A percentile compares a stretch with the other conserved stretches of the same genome.
phyloP scores from a whole-genome alignment of 345 rosid genomes.

The Linum lewisii region DNA sequence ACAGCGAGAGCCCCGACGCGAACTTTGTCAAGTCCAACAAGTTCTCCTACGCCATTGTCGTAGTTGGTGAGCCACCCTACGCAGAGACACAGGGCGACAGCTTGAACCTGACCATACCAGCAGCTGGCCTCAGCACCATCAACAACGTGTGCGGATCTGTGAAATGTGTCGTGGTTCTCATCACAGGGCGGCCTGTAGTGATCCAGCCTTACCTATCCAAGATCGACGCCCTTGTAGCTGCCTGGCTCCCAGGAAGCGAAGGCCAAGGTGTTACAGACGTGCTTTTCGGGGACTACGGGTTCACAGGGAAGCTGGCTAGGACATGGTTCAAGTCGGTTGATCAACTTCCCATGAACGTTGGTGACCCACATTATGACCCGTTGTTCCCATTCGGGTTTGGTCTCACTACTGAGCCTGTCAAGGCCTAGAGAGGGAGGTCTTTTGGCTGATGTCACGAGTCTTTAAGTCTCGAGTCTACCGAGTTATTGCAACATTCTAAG shows the following conservation, averaged over 20 bases:
- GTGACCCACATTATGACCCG: neutral
- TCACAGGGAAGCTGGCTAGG: slow-evolving; percentile 3
- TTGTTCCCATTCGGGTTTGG: slow-evolving; percentile 5
- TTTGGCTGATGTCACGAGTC: no score
- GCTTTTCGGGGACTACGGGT: slow-evolving; percentile 1
- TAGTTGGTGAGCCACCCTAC: neutral
- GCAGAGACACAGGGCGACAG: slow-evolving; percentile 1
- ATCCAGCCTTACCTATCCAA: neutral
- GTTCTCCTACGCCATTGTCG: slow-evolving; percentile 1
- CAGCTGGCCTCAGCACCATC: neutral
- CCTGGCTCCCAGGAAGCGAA: neutral
- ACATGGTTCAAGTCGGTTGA: slow-evolving; percentile 2
- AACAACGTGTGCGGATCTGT: neutral
- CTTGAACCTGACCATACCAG: slow-evolving; percentile 5
- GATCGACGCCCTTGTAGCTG: slow-evolving; percentile 3
- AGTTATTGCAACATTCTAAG: neutral
- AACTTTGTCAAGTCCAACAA: neutral
- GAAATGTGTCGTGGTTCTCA: neutral
- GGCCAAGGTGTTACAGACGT: slow-evolving; percentile 1
- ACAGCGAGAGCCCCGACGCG: neutral
- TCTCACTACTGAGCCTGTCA: slow-evolving; percentile 3
- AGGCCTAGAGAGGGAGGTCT: neutral
- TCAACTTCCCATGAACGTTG: slow-evolving; percentile 2
- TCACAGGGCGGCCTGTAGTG: slow-evolving; percentile 1
- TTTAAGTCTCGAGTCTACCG: neutral